Conservation (phyloP, 2,329 filamentous ascomycete genomes). For the Arachnomyces sp. region DNA sequence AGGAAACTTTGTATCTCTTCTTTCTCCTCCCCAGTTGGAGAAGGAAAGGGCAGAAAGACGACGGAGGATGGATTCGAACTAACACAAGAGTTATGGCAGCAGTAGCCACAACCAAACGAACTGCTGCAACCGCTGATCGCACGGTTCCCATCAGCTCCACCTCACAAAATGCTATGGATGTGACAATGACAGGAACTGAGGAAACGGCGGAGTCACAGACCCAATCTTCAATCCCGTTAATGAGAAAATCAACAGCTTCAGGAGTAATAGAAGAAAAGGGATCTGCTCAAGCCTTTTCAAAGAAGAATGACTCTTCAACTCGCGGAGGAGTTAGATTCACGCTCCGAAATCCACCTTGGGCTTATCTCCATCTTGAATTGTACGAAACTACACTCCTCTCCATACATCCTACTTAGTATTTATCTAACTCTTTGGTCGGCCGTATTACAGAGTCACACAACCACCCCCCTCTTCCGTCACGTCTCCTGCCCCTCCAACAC, state of each 20-base stretch:
- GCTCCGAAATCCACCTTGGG: slow-evolving; percentile 37
- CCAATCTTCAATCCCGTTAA: too few relatives aligned
- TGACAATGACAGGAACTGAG: background rate
- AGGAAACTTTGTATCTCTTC: too few relatives aligned
- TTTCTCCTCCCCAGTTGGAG: too few relatives aligned
- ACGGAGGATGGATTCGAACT: too few relatives aligned
- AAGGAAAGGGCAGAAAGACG: too few relatives aligned
- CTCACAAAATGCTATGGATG: background rate
- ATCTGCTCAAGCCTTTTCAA: slow-evolving; percentile 8
- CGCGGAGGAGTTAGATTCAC: slow-evolving; percentile 24
- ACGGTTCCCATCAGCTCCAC: too few relatives aligned
- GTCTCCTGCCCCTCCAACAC: slow-evolving; percentile 1
- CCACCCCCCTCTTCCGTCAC: slow-evolving; percentile 4
- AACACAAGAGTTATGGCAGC: too few relatives aligned
- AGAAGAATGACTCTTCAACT: too few relatives aligned
- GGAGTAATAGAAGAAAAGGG: background rate
- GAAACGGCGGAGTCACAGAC: background rate
- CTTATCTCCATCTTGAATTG: slow-evolving; percentile 38
- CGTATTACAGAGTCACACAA: slow-evolving; percentile 14
- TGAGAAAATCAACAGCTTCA: background rate
- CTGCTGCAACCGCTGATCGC: too few relatives aligned
- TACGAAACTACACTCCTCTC: slow-evolving; percentile 14
- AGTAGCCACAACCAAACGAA: too few relatives aligned
- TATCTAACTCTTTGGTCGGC: slow-evolving; percentile 12
- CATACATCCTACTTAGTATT: background rate